These are phyloP conservation scores for Zymoseptoria passerinii DNA, from an alignment of 2,329 filamentous ascomycete genomes.

Conservation along the genomic window DNA sequence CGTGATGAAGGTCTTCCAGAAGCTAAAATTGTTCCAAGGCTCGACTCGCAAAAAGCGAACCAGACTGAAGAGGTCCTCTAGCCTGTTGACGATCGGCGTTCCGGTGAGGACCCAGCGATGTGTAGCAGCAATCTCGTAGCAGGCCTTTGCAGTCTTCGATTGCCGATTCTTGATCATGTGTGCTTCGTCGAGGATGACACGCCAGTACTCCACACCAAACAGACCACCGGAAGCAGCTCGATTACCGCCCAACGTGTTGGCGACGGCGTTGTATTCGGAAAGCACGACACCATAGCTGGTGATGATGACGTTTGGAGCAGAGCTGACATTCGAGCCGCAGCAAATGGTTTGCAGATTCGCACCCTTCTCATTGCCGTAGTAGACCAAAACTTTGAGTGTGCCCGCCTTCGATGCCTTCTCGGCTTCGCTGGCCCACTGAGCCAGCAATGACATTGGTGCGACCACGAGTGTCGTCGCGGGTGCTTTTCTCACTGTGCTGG, in stretches of 20 bases:
- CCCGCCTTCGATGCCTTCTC: constrained; percentile 81
- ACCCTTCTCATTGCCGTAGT: constrained; percentile 83
- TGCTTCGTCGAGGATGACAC: constrained; percentile 89
- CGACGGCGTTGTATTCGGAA: constrained; percentile 76
- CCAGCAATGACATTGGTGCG: constrained; percentile 93
- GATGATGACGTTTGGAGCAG: constrained; percentile 82
- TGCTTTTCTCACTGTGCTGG: constrained; percentile 54
- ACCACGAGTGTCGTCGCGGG: constrained; percentile 88
- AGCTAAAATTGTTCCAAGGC: constrained; percentile 97
- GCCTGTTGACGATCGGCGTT: constrained; percentile 90
- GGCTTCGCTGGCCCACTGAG: constrained; percentile 94
- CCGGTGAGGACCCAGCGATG: constrained; percentile 93
- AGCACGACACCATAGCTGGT: constrained; percentile 90
- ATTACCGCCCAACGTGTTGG: constrained; percentile 53
- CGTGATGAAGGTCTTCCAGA: constrained; percentile 98
- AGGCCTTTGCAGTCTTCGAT: constrained; percentile 90
- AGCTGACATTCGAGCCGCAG: constrained; percentile 60
- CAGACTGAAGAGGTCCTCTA: constrained; percentile 90
- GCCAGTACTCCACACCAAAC: constrained; percentile 90
- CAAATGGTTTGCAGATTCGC: constrained; percentile 72
- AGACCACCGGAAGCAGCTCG: constrained; percentile 50
- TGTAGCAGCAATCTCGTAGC: constrained; percentile 75
- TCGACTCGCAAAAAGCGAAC: constrained; percentile 90
- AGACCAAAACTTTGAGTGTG: constrained; percentile 75
- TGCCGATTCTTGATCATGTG: constrained; percentile 82